Evolutionary conservation across 371 early-diverging fungal species (phyloP), one percentile per base, ranked within the genome.

Genomic region (Mortierella sp.): DNA sequence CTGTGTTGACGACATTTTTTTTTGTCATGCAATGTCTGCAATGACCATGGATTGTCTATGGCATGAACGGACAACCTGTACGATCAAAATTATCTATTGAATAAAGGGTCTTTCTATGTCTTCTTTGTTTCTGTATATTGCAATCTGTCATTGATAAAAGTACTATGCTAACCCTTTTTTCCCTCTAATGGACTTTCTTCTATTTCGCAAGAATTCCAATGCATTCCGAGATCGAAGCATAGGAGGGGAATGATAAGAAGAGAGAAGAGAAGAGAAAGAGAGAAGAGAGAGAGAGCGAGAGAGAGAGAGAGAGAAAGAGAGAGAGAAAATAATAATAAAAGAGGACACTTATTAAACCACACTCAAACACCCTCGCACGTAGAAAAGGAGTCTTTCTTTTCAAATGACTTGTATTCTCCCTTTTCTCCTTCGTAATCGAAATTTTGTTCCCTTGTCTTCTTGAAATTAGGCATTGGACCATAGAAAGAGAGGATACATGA

Each of bases 341-440:
- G 5, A 12, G 12, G 9, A 43, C 16, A 9, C 18, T 32, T 57
- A 12, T 32, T 66, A 8, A 65, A 65, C 65, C 65, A 66, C 66
- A 66, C 66, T 28, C 43, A 30, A 20, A 26, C 24, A 43, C 20
- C 28, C 18, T 16, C 66, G n/a, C n/a, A n/a, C n/a, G 24, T 10
- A 58, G 66, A 39, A 45, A 43, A 57, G 66, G 58, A 58, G 61
- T 45, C 40, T 35, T 69, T 51, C 55, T 62, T 61, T 39, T 45
- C 62, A 57, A 57, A 32, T 35, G 35, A 28, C 28, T 30, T 30
- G 20, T 35, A 14, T 16, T 14, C 59, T 58, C 59, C 59, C 2
- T 32, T 26, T 35, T 58, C n/a, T 20, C 59, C 35, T 20, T 35
- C 5, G 18, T 22, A 18, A 32, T 57, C 30, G 57, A 49, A 49